Evolutionary conservation across 306 rosid species (phyloP), one percentile per base, ranked within the genome.

Genomic region (Ceratonia siliqua): DNA sequence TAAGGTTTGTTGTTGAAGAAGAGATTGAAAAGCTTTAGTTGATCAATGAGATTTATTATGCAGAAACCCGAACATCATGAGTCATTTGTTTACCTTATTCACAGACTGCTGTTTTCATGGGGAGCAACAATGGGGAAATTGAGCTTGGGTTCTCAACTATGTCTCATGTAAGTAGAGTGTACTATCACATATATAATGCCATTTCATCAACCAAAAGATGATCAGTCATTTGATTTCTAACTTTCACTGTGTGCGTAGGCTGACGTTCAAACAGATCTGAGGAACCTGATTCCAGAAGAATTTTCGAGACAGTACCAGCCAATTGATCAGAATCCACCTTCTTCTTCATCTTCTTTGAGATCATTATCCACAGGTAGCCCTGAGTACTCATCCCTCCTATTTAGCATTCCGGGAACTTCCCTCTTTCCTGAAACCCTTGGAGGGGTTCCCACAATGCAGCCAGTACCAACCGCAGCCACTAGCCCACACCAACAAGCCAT

Each of bases 101-200:
- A 83, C 82, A 93, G 97, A 82, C 85, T 55, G 90, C 90, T 38
- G 79, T 88, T 75, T 94, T 89, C 91, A 89, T 94, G 89, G 97
- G 90, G 42, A 89, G 92, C 80, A 87, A 76, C 67, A 78, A 64
- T 57, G 97, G 97, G 39, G 98, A 94, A 86, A 86, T 94, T 80
- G 98, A 94, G 82, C 81, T 94, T 38, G 98, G 98, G 13, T 84
- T 89, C 68, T 76, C 92, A 55, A 82, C 76, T 32, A 82, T 78
- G 82, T 81, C 96, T 64, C 91, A 84, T 85, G 98, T 93, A 76
- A 84, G 74, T 9, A 69, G 25, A 17, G 8, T 12, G 1, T 15
- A 17, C 7, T 0, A 46, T 2, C 0, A 38, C 9, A 25, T 42
- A 54, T 14, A 3, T 55, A 53, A 53, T 76, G 20, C 5, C 74